These are phyloP conservation scores for Apodospora peruviana DNA, from an alignment of 495 filamentous ascomycete species.

Conservation along the genomic window DNA sequence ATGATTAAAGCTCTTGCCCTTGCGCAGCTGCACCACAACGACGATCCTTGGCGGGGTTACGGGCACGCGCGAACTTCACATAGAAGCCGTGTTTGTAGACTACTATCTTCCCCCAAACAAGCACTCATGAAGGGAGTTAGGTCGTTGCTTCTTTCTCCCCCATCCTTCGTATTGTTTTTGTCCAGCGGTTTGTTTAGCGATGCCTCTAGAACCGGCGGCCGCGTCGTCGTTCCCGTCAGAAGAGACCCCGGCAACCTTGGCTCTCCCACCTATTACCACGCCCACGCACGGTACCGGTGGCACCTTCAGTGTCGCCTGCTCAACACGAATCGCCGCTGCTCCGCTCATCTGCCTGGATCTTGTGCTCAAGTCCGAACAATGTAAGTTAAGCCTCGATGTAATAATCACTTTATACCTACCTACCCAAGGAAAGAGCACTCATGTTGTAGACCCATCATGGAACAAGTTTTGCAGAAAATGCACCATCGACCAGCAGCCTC, in stretches of 20 bases:
- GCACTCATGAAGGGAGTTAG: not conserved
- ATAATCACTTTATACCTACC: not conserved
- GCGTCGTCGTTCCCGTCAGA: no score
- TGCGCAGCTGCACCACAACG: no score
- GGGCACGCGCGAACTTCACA: no score
- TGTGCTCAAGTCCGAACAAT: constrained; percentile 19
- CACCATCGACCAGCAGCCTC: constrained; percentile 17
- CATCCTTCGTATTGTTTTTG: no score
- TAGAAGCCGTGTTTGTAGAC: no score
- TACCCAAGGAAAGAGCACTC: not conserved
- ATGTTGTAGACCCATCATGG: constrained; percentile 28
- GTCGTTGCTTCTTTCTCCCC: no score
- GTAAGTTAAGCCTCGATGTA: constrained; percentile 2
- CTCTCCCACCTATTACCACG: constrained; percentile 16
- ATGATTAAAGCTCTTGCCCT: no score
- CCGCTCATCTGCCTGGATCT: constrained; percentile 20
- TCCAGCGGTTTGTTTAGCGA: no score
- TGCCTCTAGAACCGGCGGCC: no score
- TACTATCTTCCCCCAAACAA: no score
- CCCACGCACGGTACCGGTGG: constrained; percentile 25
- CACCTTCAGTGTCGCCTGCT: constrained; percentile 24
- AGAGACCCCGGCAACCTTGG: not conserved
- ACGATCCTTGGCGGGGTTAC: no score
- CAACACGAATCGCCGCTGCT: constrained; percentile 24
- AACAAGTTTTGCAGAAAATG: constrained; percentile 28